These are phyloP conservation scores for Pistacia atlantica DNA, from an alignment of 345 rosid genomes.

Conservation along the genomic window DNA sequence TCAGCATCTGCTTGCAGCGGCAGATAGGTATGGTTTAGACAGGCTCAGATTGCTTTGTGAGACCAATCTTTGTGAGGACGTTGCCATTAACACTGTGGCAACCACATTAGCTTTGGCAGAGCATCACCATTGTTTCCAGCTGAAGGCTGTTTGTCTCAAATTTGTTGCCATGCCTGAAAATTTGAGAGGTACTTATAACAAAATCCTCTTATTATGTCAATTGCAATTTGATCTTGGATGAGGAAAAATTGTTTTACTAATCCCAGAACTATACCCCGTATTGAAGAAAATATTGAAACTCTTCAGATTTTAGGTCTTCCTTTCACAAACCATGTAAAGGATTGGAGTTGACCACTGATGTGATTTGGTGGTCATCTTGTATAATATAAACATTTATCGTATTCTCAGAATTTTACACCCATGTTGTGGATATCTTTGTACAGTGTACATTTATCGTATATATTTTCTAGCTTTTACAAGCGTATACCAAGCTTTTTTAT, in stretches of 20 bases:
- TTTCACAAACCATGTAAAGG: background rate
- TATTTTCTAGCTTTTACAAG: background rate
- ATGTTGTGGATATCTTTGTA: background rate
- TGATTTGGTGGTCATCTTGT: background rate
- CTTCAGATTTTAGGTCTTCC: background rate
- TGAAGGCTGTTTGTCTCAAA: constrained; percentile 65
- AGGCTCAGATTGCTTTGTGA: constrained; percentile 57
- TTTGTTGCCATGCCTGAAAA: constrained; percentile 61
- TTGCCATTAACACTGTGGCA: constrained; percentile 65
- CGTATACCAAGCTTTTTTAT: background rate
- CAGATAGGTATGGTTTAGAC: constrained; percentile 68
- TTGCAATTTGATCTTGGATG: background rate
- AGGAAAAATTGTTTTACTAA: background rate
- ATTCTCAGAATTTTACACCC: background rate
- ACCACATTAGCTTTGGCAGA: constrained; percentile 72
- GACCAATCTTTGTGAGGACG: constrained; percentile 55
- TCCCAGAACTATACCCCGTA: background rate
- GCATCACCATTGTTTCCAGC: constrained; percentile 67
- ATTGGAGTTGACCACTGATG: background rate
- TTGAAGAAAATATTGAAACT: background rate
- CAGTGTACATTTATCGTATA: background rate
- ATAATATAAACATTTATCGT: background rate
- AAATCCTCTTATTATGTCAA: background rate
- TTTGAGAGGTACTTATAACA: constrained; percentile 39
- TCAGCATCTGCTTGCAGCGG: constrained; percentile 74